Percentiles rank a stretch among this genome's conserved stretches.
These are phyloP conservation scores for Sarocladium kiliense DNA, from an alignment of 2,329 filamentous ascomycete species.

Conservation along the genomic window DNA sequence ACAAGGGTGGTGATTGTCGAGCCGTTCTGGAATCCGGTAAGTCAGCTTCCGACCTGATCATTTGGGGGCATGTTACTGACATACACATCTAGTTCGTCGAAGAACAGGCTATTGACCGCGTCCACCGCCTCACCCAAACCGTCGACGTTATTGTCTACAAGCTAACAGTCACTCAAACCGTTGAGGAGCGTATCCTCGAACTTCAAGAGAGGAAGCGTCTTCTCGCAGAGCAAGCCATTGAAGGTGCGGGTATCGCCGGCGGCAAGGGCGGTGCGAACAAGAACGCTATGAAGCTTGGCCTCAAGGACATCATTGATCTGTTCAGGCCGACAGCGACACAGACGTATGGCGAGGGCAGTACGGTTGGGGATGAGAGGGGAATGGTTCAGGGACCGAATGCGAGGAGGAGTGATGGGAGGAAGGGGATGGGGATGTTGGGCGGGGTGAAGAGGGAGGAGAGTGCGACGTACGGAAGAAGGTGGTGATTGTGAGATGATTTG, in stretches of 20 bases:
- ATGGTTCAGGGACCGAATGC: not conserved
- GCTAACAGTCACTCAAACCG: constrained; percentile 77
- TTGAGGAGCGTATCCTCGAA: constrained; percentile 92
- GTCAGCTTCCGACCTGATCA: constrained; percentile 21
- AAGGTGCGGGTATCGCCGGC: constrained; percentile 48
- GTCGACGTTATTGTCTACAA: constrained; percentile 94
- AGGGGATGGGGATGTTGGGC: not conserved
- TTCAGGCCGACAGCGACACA: constrained; percentile 58
- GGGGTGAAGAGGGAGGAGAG: constrained; percentile 26
- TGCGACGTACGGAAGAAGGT: constrained; percentile 36
- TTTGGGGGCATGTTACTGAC: no score
- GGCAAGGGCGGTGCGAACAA: constrained; percentile 55
- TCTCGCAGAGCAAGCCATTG: constrained; percentile 87
- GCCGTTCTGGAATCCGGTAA: constrained; percentile 94
- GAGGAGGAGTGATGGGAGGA: not conserved
- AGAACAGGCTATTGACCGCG: constrained; percentile 97
- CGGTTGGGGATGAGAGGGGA: not conserved
- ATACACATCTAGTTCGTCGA: constrained; percentile 97
- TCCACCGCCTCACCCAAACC: constrained; percentile 96
- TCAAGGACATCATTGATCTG: constrained; percentile 89
- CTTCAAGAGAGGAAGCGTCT: constrained; percentile 91
- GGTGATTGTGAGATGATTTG: constrained; percentile 29
- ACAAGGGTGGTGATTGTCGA: constrained; percentile 92
- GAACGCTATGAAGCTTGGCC: constrained; percentile 72
- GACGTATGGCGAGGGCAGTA: not conserved